phyloP scores from a whole-genome alignment of 78 protist genomes.

The Chrysochromulina parva region DNA sequence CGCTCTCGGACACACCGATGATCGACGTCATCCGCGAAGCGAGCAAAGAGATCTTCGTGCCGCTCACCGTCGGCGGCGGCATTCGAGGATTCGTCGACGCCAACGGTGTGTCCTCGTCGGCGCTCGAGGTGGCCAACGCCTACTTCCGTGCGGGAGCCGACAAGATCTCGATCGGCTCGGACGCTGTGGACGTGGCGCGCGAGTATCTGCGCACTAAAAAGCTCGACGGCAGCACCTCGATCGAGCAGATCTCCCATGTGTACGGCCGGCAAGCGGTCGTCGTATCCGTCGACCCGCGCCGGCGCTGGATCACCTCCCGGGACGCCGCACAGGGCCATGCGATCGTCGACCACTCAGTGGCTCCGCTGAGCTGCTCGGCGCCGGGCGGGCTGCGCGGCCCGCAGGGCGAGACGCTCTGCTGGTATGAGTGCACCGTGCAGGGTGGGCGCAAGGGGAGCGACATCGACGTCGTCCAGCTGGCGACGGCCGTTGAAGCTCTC shows the following conservation, averaged over 20 bases:
- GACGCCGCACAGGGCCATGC: not conserved
- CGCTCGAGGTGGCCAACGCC: conserved; percentile 68
- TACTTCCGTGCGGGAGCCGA: conserved; percentile 82
- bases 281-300: conserved; percentile 69
- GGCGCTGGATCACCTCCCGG: conserved; percentile 31
- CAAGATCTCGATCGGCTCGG: conserved; percentile 69
- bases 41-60: conserved; percentile 61
- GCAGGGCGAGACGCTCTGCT: conserved; percentile 58
- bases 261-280: conserved; percentile 78
- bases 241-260: conserved; percentile 49
- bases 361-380: too few relatives aligned
- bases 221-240: not conserved
- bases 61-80: conserved; percentile 80
- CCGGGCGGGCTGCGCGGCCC: conserved; percentile 33
- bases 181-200: conserved; percentile 11
- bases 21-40: conserved; percentile 9
- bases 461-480: conserved; percentile 54
- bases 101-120: conserved; percentile 32
- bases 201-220: not conserved
- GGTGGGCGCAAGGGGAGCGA: conserved; percentile 70
- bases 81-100: conserved; percentile 47
- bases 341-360: not conserved
- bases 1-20: conserved; percentile 16
- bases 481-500: not conserved
- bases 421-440: conserved; percentile 72